Base-by-base conservation (phyloP, 73 alveolate genomes). In the Paramecium bursaria region DNA sequence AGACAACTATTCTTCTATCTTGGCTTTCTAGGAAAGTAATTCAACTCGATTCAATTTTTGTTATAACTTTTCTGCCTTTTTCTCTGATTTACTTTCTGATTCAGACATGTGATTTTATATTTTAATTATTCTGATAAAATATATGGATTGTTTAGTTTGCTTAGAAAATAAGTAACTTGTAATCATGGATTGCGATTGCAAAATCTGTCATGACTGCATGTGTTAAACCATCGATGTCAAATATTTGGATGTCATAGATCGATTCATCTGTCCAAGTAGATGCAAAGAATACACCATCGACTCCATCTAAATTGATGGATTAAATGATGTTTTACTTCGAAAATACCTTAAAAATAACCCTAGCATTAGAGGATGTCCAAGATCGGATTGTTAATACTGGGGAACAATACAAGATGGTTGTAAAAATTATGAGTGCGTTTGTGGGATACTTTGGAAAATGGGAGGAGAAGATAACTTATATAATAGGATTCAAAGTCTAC, bases 21-120 rank as follows among this genome's bases (percentile, higher is more conserved):
- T 30, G 21, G 42, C 46, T 42, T 79, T 79, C 50, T 79, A 54
- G 7, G 31, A 54, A 4, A 54, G 48, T 15, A 53, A 23, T 46
- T 79, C 73, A 17, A 23, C 35, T 10, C 39, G 33, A 17, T 42
- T 25, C 21, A 67, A 67, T 67, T 67, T 67, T n/a, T 23, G n/a
- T 67, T 67, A 67, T 67, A 67, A 67, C 44, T 67, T 67, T 67
- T 67, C 60, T 57, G 82, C 82, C 44, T 67, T 67, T 67, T 67
- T 39, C 22, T 25, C 35, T 35, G 82, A 67, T 47, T 67, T 67
- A 67, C 82, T 67, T 67, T 67, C 82, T 67, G 82, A 67, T 67
- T 67, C 82, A 67, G 82, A 67, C 82, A 67, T 67, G n/a, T n/a
- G n/a, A 26, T 29, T 25, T 67, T 30, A 67, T 35, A 33, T 35